Percentiles rank a stretch among this genome's conserved stretches.
phyloP scores from a whole-genome alignment of 2,329 filamentous ascomycete species.

The Teratosphaeria destructans region DNA sequence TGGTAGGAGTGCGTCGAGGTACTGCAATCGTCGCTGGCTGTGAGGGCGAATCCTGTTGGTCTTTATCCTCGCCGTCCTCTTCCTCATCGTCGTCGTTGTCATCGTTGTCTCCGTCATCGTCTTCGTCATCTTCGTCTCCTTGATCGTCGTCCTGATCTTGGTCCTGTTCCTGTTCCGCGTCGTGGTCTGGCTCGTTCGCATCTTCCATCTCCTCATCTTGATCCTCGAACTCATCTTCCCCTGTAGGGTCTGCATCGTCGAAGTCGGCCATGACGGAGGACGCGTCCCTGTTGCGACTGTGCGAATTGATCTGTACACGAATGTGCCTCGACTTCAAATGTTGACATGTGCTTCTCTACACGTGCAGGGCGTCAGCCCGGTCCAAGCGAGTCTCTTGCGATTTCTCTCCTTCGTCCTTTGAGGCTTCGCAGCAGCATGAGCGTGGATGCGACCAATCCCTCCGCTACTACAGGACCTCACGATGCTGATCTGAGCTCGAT shows the following conservation, averaged over 20 bases:
- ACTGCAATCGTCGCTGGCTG: constrained; percentile 14
- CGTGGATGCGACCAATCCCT: neutral
- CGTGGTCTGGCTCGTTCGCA: constrained; percentile 29
- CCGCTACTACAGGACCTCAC: neutral
- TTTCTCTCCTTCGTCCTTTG: constrained; percentile 1
- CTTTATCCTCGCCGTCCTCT: constrained; percentile 29
- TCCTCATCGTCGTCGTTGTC: constrained; percentile 28
- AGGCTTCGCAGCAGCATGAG: constrained; percentile 2
- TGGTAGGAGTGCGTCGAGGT: constrained; percentile 12
- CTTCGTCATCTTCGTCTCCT: constrained; percentile 31
- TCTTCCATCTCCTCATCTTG: constrained; percentile 36
- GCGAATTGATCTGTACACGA: neutral
- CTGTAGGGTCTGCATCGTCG: constrained; percentile 31
- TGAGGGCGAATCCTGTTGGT: constrained; percentile 37
- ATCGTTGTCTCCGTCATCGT: constrained; percentile 27
- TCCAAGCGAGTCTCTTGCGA: constrained; percentile 1
- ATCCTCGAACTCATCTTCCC: constrained; percentile 34
- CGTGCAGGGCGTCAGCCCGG: constrained; percentile 1
- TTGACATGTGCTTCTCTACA: neutral
- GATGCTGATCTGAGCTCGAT: neutral
- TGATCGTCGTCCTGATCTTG: constrained; percentile 27
- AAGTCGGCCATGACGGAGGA: constrained; percentile 28
- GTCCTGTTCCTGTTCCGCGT: constrained; percentile 28
- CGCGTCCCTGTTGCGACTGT: neutral
- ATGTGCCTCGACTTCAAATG: neutral